Percentiles rank a stretch among this genome's conserved stretches.
Evolutionary conservation across 225 moss, liverwort and hornwort genomes (phyloP).

Genomic region (Sphagnum contortum): DNA sequence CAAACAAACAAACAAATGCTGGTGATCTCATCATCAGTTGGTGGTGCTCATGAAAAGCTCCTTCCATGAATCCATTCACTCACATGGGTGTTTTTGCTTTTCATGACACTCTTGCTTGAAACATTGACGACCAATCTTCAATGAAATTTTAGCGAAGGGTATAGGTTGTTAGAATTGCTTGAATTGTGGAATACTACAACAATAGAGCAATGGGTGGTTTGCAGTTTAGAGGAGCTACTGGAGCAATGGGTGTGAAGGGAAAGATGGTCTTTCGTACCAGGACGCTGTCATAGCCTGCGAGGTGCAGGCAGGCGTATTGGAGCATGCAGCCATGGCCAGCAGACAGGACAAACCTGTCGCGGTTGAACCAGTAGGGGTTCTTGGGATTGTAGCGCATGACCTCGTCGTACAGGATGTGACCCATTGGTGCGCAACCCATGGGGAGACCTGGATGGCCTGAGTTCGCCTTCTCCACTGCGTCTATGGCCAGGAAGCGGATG

Average conservation of each 20-base stretch:
- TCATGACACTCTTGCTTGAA: too few species aligned
- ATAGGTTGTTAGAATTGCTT: too few species aligned
- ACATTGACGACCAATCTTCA: too few species aligned
- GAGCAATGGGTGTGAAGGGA: too few species aligned
- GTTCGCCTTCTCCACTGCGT: constrained; percentile 64
- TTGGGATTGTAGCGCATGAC: constrained; percentile 53
- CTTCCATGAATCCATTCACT: too few species aligned
- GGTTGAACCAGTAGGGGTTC: constrained; percentile 50
- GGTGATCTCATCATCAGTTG: not conserved
- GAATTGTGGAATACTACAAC: too few species aligned
- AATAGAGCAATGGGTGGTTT: too few species aligned
- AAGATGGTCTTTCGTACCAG: constrained; percentile 8
- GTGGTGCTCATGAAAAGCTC: too few species aligned
- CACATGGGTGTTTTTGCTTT: too few species aligned
- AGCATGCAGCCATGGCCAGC: constrained; percentile 64
- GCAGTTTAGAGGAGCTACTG: too few species aligned
- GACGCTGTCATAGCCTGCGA: constrained; percentile 41
- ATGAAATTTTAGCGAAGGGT: too few species aligned
- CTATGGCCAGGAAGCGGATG: constrained; percentile 50
- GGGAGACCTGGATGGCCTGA: constrained; percentile 56
- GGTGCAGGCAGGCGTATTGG: constrained; percentile 46
- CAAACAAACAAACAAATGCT: not conserved
- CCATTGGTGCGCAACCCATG: constrained; percentile 60
- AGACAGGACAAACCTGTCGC: constrained; percentile 51
- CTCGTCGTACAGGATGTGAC: constrained; percentile 54